Evolutionary conservation across 1,284 basidiomycete genomes (phyloP).

Genomic region (Ganoderma sp.): DNA sequence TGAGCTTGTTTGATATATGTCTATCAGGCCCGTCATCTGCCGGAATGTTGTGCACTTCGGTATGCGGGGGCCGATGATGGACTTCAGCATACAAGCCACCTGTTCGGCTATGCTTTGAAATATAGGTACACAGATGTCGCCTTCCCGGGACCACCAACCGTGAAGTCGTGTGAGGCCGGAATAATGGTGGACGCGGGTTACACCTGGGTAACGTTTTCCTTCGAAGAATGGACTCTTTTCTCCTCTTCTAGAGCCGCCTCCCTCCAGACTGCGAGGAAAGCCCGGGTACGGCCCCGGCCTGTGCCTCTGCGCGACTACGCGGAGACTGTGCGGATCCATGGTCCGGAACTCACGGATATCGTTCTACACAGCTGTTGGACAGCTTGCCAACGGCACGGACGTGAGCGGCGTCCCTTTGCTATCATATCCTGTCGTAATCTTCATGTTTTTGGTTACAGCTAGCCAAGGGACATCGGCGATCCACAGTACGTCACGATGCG

Average conservation of each 20-base stretch:
- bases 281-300: background rate
- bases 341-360: background rate
- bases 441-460: background rate
- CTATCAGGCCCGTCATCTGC: background rate
- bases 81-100: background rate
- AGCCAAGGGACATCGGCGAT: background rate
- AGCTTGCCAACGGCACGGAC: background rate
- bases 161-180: background rate
- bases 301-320: background rate
- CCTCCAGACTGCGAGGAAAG: background rate
- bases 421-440: background rate
- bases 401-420: background rate
- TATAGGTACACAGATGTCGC: background rate
- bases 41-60: background rate
- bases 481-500: background rate
- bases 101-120: background rate
- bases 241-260: background rate
- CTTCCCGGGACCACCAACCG: background rate
- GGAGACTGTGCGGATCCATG: background rate
- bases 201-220: background rate
- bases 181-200: background rate
- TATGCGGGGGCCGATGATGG: background rate
- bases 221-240: background rate
- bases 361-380: constrained; percentile 2
- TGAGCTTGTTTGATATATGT: background rate